A percentile compares a stretch with the other conserved stretches of the same genome.
Evolutionary conservation across 1,284 basidiomycete species (phyloP).

Genomic region (Wolfiporia cocos): DNA sequence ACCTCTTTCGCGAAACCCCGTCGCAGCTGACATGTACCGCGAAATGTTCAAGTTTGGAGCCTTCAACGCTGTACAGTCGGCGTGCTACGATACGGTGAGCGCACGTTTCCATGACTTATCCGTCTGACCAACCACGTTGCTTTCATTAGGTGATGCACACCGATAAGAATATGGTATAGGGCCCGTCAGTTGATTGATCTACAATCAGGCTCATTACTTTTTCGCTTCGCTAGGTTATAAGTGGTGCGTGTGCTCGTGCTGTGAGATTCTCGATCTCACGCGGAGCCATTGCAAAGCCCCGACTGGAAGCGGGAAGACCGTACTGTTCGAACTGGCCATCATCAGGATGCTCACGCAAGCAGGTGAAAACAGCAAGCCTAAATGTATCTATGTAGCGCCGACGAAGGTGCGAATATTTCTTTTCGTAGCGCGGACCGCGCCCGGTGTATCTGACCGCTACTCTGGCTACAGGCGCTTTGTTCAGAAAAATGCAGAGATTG

Average conservation of each 20-base stretch:
- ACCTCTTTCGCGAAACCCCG: background rate
- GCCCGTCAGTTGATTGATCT: background rate
- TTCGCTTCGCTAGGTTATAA: constrained; percentile 54
- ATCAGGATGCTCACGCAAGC: constrained; percentile 65
- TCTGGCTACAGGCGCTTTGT: constrained; percentile 75
- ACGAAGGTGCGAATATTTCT: constrained; percentile 64
- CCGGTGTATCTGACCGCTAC: too few species aligned
- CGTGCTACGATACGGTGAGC: constrained; percentile 70
- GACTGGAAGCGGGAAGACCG: constrained; percentile 91
- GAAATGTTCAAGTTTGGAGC: constrained; percentile 80
- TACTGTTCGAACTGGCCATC: constrained; percentile 88
- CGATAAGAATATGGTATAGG: constrained; percentile 68
- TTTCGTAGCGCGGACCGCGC: background rate
- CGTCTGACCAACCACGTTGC: constrained; percentile 2
- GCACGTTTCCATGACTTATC: background rate
- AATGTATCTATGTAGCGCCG: constrained; percentile 92
- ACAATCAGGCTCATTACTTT: constrained; percentile 4
- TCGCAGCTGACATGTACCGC: constrained; percentile 74
- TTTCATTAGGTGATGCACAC: constrained; percentile 53
- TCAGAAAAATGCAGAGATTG: constrained; percentile 84
- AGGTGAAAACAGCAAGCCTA: constrained; percentile 33
- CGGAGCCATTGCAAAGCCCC: constrained; percentile 49
- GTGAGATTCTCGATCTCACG: constrained; percentile 3
- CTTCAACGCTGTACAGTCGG: constrained; percentile 89
- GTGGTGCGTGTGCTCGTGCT: constrained; percentile 41